These are phyloP conservation scores for Neonectria hederae DNA, from an alignment of 2,329 filamentous ascomycete species.

Conservation along the genomic window DNA sequence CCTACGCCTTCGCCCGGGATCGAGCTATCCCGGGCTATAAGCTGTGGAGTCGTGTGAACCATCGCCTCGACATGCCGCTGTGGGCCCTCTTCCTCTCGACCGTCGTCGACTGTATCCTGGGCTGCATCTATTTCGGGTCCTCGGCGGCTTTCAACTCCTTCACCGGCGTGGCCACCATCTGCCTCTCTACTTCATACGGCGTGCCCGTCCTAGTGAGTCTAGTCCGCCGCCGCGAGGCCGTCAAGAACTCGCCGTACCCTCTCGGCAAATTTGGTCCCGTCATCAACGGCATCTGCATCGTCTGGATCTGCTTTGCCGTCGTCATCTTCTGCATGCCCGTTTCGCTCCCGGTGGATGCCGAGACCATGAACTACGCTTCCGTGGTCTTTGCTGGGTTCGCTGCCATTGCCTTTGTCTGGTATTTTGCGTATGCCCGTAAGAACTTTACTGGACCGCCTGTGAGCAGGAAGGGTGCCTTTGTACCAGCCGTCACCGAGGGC, in stretches of 20 bases:
- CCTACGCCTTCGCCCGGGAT: slow-evolving; percentile 79
- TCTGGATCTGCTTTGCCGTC: slow-evolving; percentile 76
- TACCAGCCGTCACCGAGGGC: slow-evolving; percentile 28
- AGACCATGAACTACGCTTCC: slow-evolving; percentile 72
- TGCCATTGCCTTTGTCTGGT: slow-evolving; percentile 68
- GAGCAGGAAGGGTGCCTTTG: slow-evolving; percentile 15
- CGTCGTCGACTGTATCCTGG: slow-evolving; percentile 73
- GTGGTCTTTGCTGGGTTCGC: slow-evolving; percentile 73
- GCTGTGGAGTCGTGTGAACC: slow-evolving; percentile 73
- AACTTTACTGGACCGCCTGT: slow-evolving; percentile 67
- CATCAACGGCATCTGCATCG: slow-evolving; percentile 74
- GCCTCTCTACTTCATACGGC: slow-evolving; percentile 78
- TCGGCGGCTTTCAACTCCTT: slow-evolving; percentile 82
- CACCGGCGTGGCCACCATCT: slow-evolving; percentile 83
- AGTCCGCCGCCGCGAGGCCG: slow-evolving; percentile 70
- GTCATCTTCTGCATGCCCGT: slow-evolving; percentile 82
- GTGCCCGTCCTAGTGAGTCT: slow-evolving; percentile 79
- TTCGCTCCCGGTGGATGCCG: slow-evolving; percentile 64
- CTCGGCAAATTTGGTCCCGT: slow-evolving; percentile 73
- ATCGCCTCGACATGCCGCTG: slow-evolving; percentile 73
- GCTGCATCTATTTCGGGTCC: slow-evolving; percentile 82
- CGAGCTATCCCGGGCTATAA: slow-evolving; percentile 76
- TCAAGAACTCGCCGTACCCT: slow-evolving; percentile 73
- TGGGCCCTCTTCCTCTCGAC: slow-evolving; percentile 75
- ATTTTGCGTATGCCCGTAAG: slow-evolving; percentile 69